Percentiles rank a stretch among this genome's conserved stretches.
Conservation (phyloP, 768 basidiomycete species). For the Russula lepida region DNA sequence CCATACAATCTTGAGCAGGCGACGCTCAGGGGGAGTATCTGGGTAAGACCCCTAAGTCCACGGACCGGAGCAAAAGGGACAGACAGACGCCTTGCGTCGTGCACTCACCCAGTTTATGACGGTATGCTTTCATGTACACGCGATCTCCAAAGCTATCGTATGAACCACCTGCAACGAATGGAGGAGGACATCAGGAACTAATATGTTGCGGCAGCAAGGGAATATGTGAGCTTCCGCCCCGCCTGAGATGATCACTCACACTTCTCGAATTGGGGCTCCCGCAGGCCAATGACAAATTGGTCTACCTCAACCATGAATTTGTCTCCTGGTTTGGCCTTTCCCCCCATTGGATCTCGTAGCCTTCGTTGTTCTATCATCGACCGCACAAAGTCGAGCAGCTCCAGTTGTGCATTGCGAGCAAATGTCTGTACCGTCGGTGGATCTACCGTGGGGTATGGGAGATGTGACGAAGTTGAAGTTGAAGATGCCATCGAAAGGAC, state of each 20-base stretch:
- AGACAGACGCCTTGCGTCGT: not conserved
- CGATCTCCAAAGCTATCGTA: slow-evolving; percentile 19
- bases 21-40: slow-evolving; percentile 17
- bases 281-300: slow-evolving; percentile 19
- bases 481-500: slow-evolving; percentile 16
- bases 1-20: slow-evolving; percentile 16
- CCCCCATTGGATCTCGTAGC: slow-evolving; percentile 17
- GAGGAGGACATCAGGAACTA: slow-evolving; percentile 6
- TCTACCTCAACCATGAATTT: slow-evolving; percentile 19
- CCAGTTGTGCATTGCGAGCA: slow-evolving; percentile 12
- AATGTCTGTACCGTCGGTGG: slow-evolving; percentile 10
- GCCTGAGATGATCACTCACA: slow-evolving; percentile 9
- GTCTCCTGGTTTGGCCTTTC: slow-evolving; percentile 12
- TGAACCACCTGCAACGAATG: slow-evolving; percentile 10
- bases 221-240: not conserved
- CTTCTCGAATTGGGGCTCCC: slow-evolving; percentile 18
- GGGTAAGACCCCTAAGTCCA: slow-evolving; percentile 11
- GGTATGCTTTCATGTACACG: slow-evolving; percentile 19
- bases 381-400: slow-evolving; percentile 17
- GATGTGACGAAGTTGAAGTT: slow-evolving; percentile 5
- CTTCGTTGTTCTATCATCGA: slow-evolving; percentile 19
- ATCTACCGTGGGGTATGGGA: slow-evolving; percentile 12
- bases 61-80: slow-evolving; percentile 3
- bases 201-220: slow-evolving; percentile 4
- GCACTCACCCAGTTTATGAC: slow-evolving; percentile 16